These are phyloP conservation scores for Cercospora berteroae DNA, from an alignment of 2,329 filamentous ascomycete genomes.

Conservation along the genomic window DNA sequence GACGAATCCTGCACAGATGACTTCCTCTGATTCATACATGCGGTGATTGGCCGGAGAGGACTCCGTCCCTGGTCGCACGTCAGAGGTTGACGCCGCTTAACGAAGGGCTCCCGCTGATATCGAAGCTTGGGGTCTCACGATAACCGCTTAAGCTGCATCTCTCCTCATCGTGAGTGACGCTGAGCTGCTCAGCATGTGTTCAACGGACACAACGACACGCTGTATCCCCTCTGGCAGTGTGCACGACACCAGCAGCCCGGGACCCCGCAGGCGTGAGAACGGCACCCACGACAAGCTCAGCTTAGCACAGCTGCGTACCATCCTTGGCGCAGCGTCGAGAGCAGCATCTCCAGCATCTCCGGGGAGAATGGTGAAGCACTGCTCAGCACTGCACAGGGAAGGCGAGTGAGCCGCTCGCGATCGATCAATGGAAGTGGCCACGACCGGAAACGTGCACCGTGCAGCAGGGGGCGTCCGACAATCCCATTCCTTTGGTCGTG, in stretches of 20 bases:
- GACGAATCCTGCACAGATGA: neutral
- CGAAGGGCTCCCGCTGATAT: neutral
- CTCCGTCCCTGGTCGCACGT: neutral
- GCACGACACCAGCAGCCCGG: neutral
- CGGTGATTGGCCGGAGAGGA: slow-evolving; percentile 4
- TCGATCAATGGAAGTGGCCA: slow-evolving; percentile 14
- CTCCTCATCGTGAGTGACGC: neutral
- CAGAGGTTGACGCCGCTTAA: neutral
- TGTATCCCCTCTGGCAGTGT: neutral
- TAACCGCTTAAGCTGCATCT: slow-evolving; percentile 4
- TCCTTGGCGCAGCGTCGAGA: slow-evolving; percentile 4
- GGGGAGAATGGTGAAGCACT: slow-evolving; percentile 15
- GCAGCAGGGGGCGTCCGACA: slow-evolving; percentile 13
- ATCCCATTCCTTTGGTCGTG: neutral
- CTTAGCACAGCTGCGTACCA: neutral
- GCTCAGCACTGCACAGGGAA: slow-evolving; percentile 9
- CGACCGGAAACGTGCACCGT: slow-evolving; percentile 13
- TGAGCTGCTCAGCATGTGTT: neutral
- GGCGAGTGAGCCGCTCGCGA: slow-evolving; percentile 8
- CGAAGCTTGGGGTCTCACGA: neutral
- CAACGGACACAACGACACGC: neutral
- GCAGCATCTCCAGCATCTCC: slow-evolving; percentile 18
- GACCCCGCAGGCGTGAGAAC: neutral
- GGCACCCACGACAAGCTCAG: neutral
- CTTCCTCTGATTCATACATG: neutral